Evolutionary conservation across 1,284 basidiomycete species (phyloP).

Genomic region (Amylostereum chailletii): DNA sequence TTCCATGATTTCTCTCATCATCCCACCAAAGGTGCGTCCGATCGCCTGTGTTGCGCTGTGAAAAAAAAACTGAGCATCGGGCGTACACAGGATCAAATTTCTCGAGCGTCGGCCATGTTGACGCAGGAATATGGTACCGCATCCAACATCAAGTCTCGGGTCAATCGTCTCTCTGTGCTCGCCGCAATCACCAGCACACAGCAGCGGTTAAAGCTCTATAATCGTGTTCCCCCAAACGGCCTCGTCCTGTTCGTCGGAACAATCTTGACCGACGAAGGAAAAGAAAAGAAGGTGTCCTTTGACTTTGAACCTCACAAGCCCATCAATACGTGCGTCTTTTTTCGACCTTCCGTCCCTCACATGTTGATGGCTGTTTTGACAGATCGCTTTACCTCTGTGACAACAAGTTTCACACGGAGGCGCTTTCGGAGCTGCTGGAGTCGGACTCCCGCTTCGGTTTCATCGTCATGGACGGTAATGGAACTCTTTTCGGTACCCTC

Average conservation of each 20-base stretch:
- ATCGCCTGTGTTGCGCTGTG: neutral
- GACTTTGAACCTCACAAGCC: constrained; percentile 98
- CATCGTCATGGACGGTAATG: constrained; percentile 99
- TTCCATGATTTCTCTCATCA: constrained; percentile 98
- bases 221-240: constrained; percentile 92
- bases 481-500: constrained; percentile 92
- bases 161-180: constrained; percentile 95
- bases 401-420: constrained; percentile 99
- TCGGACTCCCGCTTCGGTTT: constrained; percentile 98
- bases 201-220: constrained; percentile 95
- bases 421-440: constrained; percentile 92
- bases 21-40: constrained; percentile 78
- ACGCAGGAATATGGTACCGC: constrained; percentile 98
- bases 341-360: neutral
- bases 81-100: constrained; percentile 78
- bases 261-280: constrained; percentile 95
- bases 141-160: constrained; percentile 99
- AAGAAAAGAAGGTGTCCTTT: constrained; percentile 97
- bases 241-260: constrained; percentile 97
- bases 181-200: constrained; percentile 99
- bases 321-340: constrained; percentile 82
- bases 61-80: neutral
- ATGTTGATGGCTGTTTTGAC: constrained; percentile 7
- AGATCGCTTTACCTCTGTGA: constrained; percentile 98
- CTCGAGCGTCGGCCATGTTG: constrained; percentile 89